Evolutionary conservation across 164 flowering plant species (phyloP).

Genomic region (Houttuynia cordata): DNA sequence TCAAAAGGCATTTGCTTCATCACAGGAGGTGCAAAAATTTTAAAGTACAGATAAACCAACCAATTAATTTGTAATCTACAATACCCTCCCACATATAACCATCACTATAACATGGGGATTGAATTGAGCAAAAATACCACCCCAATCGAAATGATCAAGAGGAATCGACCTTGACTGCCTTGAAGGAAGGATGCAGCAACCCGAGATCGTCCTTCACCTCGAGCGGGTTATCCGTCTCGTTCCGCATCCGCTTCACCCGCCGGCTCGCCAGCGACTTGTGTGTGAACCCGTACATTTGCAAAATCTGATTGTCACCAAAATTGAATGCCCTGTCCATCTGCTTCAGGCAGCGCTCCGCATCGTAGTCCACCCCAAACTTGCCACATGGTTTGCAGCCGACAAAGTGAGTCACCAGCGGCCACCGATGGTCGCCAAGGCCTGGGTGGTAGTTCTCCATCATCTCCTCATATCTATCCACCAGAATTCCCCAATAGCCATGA

Average conservation of each 20-base stretch:
- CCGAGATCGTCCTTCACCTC: conserved; percentile 56
- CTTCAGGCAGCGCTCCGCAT: conserved; percentile 66
- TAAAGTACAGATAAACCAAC: neutral
- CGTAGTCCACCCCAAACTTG: conserved; percentile 54
- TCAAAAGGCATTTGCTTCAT: neutral
- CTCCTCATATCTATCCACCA: conserved; percentile 69
- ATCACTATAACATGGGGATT: neutral
- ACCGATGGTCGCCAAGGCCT: conserved; percentile 69
- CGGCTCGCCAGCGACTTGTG: conserved; percentile 54
- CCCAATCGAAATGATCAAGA: conserved; percentile 12
- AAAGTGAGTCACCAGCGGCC: conserved; percentile 80
- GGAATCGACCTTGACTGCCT: conserved; percentile 45
- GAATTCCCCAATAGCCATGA: conserved; percentile 77
- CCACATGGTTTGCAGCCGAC: conserved; percentile 82
- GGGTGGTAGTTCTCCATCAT: conserved; percentile 73
- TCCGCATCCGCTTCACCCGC: conserved; percentile 47
- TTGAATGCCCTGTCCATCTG: conserved; percentile 82
- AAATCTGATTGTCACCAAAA: conserved; percentile 70
- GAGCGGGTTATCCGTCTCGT: conserved; percentile 50
- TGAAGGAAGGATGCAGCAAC: conserved; percentile 60
- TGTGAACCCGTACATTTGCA: conserved; percentile 63
- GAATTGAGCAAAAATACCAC: neutral
- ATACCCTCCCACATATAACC: neutral
- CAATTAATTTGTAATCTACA: neutral
- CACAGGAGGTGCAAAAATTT: neutral